These are phyloP conservation scores for Oryza officinalis DNA, from an alignment of 176 grass and related monocot genomes.

Conservation along the genomic window DNA sequence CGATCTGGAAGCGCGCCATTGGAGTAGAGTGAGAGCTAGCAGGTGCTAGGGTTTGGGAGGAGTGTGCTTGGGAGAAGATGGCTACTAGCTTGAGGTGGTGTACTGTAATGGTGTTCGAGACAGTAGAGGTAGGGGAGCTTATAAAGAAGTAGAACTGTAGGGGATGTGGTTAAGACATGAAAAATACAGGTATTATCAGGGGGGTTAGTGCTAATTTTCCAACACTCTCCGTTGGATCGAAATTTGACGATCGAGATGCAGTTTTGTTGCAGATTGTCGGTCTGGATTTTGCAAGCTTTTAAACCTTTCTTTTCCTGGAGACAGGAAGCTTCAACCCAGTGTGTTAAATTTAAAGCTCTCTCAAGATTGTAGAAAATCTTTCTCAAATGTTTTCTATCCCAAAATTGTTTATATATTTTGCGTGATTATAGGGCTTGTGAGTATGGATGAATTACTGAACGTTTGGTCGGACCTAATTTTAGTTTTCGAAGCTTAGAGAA, in stretches of 20 bases:
- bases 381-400: background rate
- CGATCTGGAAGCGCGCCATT: conserved; percentile 59
- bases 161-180: background rate
- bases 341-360: too few species aligned
- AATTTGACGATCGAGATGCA: background rate
- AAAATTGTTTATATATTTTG: background rate
- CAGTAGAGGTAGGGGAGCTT: conserved; percentile 23
- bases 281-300: conserved; percentile 5
- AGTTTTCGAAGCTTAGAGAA: background rate
- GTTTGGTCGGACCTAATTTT: conserved; percentile 18
- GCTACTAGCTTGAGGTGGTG: conserved; percentile 23
- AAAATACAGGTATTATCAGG: background rate
- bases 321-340: background rate
- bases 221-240: conserved; percentile 12
- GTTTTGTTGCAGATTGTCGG: background rate
- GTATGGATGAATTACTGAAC: background rate
- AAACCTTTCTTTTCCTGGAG: background rate
- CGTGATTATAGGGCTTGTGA: background rate
- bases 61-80: background rate
- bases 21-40: background rate
- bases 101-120: conserved; percentile 42
- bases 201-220: background rate
- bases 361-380: too few species aligned
- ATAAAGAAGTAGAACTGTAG: conserved; percentile 39
- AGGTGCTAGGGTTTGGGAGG: background rate